Conservation (phyloP, 805 yeast genomes). For the Metschnikowia bowlesiae region DNA sequence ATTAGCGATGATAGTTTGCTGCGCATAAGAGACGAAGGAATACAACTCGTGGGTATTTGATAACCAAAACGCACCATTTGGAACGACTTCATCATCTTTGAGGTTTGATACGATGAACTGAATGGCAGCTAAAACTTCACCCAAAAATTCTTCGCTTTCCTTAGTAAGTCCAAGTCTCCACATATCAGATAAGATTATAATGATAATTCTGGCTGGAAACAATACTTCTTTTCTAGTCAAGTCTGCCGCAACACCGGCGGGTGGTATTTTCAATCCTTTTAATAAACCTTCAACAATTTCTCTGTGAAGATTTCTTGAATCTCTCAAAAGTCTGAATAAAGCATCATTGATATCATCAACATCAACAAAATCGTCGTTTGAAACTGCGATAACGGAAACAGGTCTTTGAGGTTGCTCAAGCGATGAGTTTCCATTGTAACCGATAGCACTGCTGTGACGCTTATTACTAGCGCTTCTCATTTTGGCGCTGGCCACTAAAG, state of each 20-base stretch:
- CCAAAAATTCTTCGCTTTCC: constrained; percentile 86
- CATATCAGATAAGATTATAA: constrained; percentile 91
- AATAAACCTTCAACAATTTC: constrained; percentile 86
- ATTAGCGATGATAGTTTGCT: constrained; percentile 81
- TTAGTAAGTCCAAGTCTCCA: constrained; percentile 94
- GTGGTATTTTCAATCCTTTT: constrained; percentile 80
- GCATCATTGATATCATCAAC: constrained; percentile 73
- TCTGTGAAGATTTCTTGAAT: constrained; percentile 65
- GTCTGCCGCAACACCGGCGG: constrained; percentile 78
- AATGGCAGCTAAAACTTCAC: constrained; percentile 81
- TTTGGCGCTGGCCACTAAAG: constrained; percentile 32
- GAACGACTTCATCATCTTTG: constrained; percentile 81
- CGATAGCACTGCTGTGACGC: constrained; percentile 38
- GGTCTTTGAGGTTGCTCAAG: constrained; percentile 48
- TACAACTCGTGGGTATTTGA: constrained; percentile 93
- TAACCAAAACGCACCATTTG: constrained; percentile 96
- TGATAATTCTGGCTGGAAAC: constrained; percentile 93
- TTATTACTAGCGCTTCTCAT: constrained; percentile 32
- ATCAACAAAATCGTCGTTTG: constrained; percentile 49
- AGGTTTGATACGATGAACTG: constrained; percentile 77
- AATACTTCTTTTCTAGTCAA: constrained; percentile 84
- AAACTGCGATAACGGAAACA: constrained; percentile 57
- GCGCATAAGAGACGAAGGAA: constrained; percentile 92
- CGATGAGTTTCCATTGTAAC: constrained; percentile 30
- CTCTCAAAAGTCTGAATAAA: constrained; percentile 63